Base-by-base conservation (phyloP, 768 basidiomycete species). In the Boletus patriciae region DNA sequence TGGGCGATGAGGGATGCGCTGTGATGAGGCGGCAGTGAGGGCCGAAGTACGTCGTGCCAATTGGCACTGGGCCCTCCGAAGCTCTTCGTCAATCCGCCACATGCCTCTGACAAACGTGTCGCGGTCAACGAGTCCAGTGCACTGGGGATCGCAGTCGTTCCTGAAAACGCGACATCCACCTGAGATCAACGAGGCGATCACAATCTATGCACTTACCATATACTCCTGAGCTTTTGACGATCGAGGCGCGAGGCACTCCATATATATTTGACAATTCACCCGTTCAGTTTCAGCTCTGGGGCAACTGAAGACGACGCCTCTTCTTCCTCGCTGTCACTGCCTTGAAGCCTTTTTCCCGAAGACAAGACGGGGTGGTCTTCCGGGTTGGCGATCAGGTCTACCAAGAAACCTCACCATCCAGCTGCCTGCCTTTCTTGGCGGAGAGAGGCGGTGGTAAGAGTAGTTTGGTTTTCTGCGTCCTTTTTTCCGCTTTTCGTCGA, bases 51-150 rank as follows among this genome's bases (percentile, higher is more conserved):
- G 69, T 38, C 61, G 63, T n/a, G 62, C 71, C 31, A 76, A 60
- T n/a, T n/a, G n/a, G n/a, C n/a, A n/a, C 44, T 86, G 82, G 6
- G 80, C 78, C 45, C 83, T 80, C n/a, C 87, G 77, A 13, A 92
- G 81, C 62, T 91, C 90, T 70, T 90, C 88, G 71, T 93, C 90
- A 29, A 93, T 88, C 38, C 84, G 83, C 90, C 90, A 92, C 88
- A 92, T 91, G 49, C 89, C 91, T 60, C 78, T 81, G 40, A 84
- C 80, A 61, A 93, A 93, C 18, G 75, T 75, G 18, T 88, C 87
- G 6, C 83, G 74, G 60, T 84, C 81, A 12, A 93, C 75, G n/a
- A 76, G 76, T 3, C 88, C 89, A 31, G 71, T 74, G 6, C 74
- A 68, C 4, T 71, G 70, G 4, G 79, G 70, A 69, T 92, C 89